These are phyloP conservation scores for Cetradonia linearis DNA, from an alignment of 495 filamentous ascomycete species.

Conservation along the genomic window DNA sequence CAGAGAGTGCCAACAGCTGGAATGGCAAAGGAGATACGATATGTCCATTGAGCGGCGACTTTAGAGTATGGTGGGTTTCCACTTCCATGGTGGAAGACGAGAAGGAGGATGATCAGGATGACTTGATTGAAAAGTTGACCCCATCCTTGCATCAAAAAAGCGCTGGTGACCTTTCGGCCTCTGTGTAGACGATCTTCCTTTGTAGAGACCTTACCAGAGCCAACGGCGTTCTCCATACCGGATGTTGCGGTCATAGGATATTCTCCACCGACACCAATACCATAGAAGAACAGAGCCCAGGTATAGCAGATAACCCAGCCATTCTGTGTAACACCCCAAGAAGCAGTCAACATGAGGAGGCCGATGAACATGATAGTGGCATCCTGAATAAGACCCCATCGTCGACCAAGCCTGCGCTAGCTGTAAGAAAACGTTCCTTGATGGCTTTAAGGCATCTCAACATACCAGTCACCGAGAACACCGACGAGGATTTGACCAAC, in stretches of 20 bases:
- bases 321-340: slow-evolving; percentile 72
- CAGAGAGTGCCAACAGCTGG: slow-evolving; percentile 82
- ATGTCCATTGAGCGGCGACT: slow-evolving; percentile 68
- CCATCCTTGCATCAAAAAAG: slow-evolving; percentile 96
- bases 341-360: slow-evolving; percentile 73
- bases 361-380: slow-evolving; percentile 87
- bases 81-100: slow-evolving; percentile 67
- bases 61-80: slow-evolving; percentile 64
- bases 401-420: slow-evolving; percentile 57
- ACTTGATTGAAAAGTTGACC: slow-evolving; percentile 87
- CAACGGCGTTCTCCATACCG: slow-evolving; percentile 83
- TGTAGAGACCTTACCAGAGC: slow-evolving; percentile 75
- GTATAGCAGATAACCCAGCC: slow-evolving; percentile 92
- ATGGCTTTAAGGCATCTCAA: neutral
- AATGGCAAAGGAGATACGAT: slow-evolving; percentile 74
- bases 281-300: slow-evolving; percentile 84
- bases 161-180: slow-evolving; percentile 81
- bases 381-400: slow-evolving; percentile 89
- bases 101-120: slow-evolving; percentile 66
- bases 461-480: slow-evolving; percentile 47
- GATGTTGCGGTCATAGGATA: slow-evolving; percentile 95
- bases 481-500: slow-evolving; percentile 73
- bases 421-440: neutral
- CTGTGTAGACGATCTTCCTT: slow-evolving; percentile 85
- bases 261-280: slow-evolving; percentile 83